Base-by-base conservation (phyloP, 2,329 filamentous ascomycete genomes). In the Aspergillus tubingensis region DNA sequence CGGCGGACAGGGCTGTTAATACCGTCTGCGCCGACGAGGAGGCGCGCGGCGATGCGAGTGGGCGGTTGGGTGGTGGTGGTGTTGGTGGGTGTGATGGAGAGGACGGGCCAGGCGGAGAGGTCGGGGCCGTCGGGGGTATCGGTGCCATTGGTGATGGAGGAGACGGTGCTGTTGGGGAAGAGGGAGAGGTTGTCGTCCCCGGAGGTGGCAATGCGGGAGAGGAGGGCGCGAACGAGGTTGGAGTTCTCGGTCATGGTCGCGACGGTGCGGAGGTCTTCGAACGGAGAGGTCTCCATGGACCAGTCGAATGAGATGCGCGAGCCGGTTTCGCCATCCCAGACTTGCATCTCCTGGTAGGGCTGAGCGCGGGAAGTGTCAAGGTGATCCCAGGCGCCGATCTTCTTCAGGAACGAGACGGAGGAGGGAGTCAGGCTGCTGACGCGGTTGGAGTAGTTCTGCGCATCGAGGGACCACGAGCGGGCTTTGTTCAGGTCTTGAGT, bases 211-310 rank as follows among this genome's bases (percentile, higher is more conserved):
- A 97, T 83, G 13, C 90, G 85, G 57, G 83, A 83, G 54, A 97
- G 78, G 7, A 99, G 82, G 0, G 87, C 92, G 0, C 88, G 88
- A 2, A 91, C 92, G 36, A 97, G 83, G 74, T 99, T 98, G 32
- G 89, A 77, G 75, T 98, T 99, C 81, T 99, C 96, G 44, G 88
- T 91, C 94, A 99, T 99, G 74, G 95, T 96, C 8, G 95, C 95
- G 67, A 99, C 92, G 1, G 87, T 90, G 62, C 82, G 80, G 66
- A 76, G 61, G 65, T 85, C 72, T 80, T 79, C 76, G 68, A 78
- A 77, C 49, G 78, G 73, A 51, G 77, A 74, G 21, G 69, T 77
- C 58, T 82, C 80, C 39, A 79, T 74, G 5, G 79, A 79, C 89
- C 88, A 91, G 78, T 95, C 91, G 76, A 99, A 99, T 67, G 91